A percentile compares a stretch with the other conserved stretches of the same genome.
phyloP scores from a whole-genome alignment of 208 protist species.

The Angomonas desouzai region DNA sequence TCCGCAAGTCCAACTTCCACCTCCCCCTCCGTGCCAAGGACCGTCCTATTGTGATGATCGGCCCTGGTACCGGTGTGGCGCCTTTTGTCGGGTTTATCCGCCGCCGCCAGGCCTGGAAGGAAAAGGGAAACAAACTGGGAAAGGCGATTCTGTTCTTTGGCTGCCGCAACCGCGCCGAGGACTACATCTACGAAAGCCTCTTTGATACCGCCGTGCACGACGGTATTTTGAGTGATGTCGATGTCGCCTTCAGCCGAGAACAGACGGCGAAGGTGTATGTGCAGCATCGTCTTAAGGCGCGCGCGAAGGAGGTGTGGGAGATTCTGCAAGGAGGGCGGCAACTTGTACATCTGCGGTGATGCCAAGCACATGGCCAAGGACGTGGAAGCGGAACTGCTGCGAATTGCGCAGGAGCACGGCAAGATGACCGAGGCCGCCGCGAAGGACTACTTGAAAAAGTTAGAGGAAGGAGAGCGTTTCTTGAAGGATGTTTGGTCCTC shows the following conservation, averaged over 20 bases:
- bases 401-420: slow-evolving; percentile 44
- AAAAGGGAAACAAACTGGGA: slow-evolving; percentile 67
- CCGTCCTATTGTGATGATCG: slow-evolving; percentile 92
- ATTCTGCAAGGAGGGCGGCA: slow-evolving; percentile 50
- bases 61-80: slow-evolving; percentile 94
- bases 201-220: slow-evolving; percentile 60
- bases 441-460: slow-evolving; percentile 41
- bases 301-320: slow-evolving; percentile 62
- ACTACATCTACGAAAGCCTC: slow-evolving; percentile 84
- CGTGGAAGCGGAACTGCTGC: slow-evolving; percentile 68
- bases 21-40: slow-evolving; percentile 75
- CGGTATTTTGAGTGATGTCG: slow-evolving; percentile 52
- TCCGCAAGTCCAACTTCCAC: slow-evolving; percentile 92
- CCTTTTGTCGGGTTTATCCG: slow-evolving; percentile 95
- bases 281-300: slow-evolving; percentile 78
- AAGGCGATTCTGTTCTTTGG: slow-evolving; percentile 88
- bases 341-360: slow-evolving; percentile 91
- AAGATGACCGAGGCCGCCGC: slow-evolving; percentile 41
- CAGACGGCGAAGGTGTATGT: slow-evolving; percentile 86
- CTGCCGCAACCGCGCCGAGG: slow-evolving; percentile 67
- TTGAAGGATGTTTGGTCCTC: slow-evolving; percentile 86
- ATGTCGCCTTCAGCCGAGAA: slow-evolving; percentile 85
- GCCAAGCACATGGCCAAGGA: slow-evolving; percentile 90
- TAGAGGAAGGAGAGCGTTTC: slow-evolving; percentile 64
- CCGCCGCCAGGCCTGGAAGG: slow-evolving; percentile 67